Evolutionary conservation across 257 asterid genomes (phyloP).

Genomic region (Solanum lycopersicoides): DNA sequence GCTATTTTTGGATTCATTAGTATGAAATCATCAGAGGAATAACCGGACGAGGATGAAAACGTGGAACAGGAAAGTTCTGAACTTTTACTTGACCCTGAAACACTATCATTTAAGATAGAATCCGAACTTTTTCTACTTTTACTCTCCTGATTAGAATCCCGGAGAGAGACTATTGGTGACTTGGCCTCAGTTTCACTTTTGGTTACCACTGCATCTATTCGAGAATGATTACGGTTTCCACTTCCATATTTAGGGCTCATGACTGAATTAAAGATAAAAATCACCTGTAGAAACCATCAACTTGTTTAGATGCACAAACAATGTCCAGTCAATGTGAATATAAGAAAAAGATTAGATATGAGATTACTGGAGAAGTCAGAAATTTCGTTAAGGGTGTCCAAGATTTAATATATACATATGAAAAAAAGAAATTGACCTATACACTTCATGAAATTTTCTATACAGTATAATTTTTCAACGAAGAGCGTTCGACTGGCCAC

Average conservation of each 20-base stretch:
- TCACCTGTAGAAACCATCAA: neutral
- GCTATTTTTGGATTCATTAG: constrained; percentile 13
- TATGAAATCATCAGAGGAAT: constrained; percentile 19
- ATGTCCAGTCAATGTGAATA: neutral
- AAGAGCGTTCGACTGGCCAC: neutral
- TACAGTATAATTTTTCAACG: too few species aligned
- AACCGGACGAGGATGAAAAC: constrained; percentile 23
- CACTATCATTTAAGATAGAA: constrained; percentile 1
- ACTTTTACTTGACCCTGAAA: constrained; percentile 3
- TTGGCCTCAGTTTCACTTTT: constrained; percentile 1
- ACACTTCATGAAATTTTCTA: neutral
- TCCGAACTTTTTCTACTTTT: constrained; percentile 11
- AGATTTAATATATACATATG: neutral
- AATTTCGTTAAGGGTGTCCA: neutral
- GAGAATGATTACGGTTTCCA: constrained; percentile 5
- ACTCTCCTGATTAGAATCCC: constrained; percentile 9
- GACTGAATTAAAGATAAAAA: constrained; percentile 2
- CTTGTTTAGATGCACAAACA: neutral
- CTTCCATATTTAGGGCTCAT: constrained; percentile 29
- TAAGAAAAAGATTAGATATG: neutral
- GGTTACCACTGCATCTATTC: constrained; percentile 4
- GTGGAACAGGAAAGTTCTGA: constrained; percentile 23
- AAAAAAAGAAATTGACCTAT: too few species aligned
- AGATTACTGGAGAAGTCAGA: too few species aligned
- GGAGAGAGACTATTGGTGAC: neutral